A percentile compares a stretch with the other conserved stretches of the same genome.
These are phyloP conservation scores for Colletotrichum lentis DNA, from an alignment of 2,329 filamentous ascomycete genomes.

Conservation along the genomic window DNA sequence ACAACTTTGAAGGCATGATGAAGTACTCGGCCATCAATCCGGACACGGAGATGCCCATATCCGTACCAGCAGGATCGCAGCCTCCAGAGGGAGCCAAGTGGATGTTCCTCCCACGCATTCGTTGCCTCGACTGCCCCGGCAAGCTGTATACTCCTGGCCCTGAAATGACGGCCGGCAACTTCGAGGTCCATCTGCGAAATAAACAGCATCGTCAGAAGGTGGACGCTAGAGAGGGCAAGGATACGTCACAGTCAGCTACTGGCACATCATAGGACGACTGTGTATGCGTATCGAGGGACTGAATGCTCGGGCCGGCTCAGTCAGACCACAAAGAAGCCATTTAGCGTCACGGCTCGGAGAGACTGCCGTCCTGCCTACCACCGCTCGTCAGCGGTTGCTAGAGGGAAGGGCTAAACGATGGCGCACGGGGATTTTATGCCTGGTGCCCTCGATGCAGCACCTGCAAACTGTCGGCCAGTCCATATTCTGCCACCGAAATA, in stretches of 20 bases:
- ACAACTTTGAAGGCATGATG: slow-evolving; percentile 91
- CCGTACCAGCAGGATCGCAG: slow-evolving; percentile 58
- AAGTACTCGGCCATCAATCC: slow-evolving; percentile 84
- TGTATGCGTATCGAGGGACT: not conserved
- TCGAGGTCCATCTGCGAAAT: slow-evolving; percentile 91
- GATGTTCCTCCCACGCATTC: slow-evolving; percentile 87
- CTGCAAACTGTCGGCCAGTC: not conserved
- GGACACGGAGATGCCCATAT: slow-evolving; percentile 70
- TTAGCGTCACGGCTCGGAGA: not conserved
- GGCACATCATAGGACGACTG: slow-evolving; percentile 10
- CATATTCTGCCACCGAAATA: not conserved
- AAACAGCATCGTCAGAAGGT: slow-evolving; percentile 79
- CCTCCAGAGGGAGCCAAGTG: slow-evolving; percentile 73
- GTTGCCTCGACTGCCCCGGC: slow-evolving; percentile 90
- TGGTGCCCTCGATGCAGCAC: not conserved
- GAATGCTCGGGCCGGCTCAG: not conserved
- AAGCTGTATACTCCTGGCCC: slow-evolving; percentile 94
- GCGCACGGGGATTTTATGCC: not conserved
- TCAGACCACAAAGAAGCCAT: slow-evolving; percentile 6
- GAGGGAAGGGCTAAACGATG: not conserved
- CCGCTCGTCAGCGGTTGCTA: not conserved
- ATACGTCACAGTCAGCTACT: slow-evolving; percentile 37
- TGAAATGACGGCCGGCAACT: slow-evolving; percentile 84
- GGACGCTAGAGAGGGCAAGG: slow-evolving; percentile 44
- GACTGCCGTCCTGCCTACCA: not conserved